Conservation (phyloP, 1,139 yeast species). For the Candida mesenterica region DNA sequence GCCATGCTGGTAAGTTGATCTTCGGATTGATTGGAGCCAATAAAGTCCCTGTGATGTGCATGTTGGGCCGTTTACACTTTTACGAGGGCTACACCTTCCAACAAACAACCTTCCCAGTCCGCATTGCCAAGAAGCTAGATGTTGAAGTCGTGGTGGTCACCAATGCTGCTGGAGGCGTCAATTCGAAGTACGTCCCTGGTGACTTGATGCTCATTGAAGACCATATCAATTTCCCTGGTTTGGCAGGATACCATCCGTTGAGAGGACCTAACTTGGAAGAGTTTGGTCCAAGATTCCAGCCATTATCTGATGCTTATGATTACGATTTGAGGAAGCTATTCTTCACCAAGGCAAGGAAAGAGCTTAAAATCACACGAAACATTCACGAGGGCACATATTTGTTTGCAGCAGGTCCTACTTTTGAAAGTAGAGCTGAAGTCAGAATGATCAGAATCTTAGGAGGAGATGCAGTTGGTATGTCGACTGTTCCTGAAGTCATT, state of each 20-base stretch:
- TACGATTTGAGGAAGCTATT: slow-evolving; percentile 61
- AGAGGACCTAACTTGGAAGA: slow-evolving; percentile 81
- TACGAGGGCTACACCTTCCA: slow-evolving; percentile 86
- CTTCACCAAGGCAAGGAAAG: slow-evolving; percentile 50
- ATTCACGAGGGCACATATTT: slow-evolving; percentile 87
- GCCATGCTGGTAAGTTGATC: slow-evolving; percentile 82
- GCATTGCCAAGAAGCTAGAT: slow-evolving; percentile 68
- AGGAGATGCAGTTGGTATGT: slow-evolving; percentile 97
- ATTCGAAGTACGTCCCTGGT: slow-evolving; percentile 66
- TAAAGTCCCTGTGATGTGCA: slow-evolving; percentile 79
- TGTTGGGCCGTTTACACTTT: slow-evolving; percentile 91
- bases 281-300: slow-evolving; percentile 84
- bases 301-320: slow-evolving; percentile 89
- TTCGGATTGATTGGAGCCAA: slow-evolving; percentile 73
- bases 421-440: slow-evolving; percentile 92
- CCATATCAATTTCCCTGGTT: slow-evolving; percentile 87
- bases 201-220: slow-evolving; percentile 89
- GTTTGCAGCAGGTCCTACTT: slow-evolving; percentile 91
- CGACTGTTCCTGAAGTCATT: slow-evolving; percentile 94
- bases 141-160: slow-evolving; percentile 69
- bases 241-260: slow-evolving; percentile 84
- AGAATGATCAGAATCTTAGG: slow-evolving; percentile 70
- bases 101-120: slow-evolving; percentile 82
- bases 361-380: slow-evolving; percentile 52
- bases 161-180: slow-evolving; percentile 93